Conservation (phyloP, 495 filamentous ascomycete species). For the Penicillium chermesinum region DNA sequence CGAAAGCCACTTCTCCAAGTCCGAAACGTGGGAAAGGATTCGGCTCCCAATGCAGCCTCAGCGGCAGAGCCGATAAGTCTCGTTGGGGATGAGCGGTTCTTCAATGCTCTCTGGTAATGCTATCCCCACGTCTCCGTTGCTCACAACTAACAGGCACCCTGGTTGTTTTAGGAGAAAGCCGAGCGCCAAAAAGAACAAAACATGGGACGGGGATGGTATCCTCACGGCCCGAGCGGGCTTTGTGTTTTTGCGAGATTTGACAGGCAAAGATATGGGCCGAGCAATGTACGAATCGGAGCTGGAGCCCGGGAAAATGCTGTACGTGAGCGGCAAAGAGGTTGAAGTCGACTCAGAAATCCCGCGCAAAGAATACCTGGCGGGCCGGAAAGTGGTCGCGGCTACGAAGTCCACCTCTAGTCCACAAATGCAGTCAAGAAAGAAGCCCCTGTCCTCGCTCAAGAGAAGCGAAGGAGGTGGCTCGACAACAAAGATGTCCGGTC, state of each 20-base stretch:
- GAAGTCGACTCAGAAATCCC: constrained; percentile 64
- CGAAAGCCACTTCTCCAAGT: constrained; percentile 33
- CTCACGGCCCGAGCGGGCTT: constrained; percentile 53
- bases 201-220: constrained; percentile 81
- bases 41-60: constrained; percentile 3
- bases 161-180: constrained; percentile 58
- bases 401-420: constrained; percentile 15
- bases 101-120: constrained; percentile 62
- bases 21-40: constrained; percentile 19
- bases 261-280: constrained; percentile 64
- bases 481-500: constrained; percentile 6
- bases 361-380: constrained; percentile 60
- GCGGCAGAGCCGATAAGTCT: constrained; percentile 2
- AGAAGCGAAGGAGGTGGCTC: constrained; percentile 6
- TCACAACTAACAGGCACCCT: background rate
- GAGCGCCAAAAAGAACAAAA: constrained; percentile 77
- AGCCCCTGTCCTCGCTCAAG: constrained; percentile 15
- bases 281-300: constrained; percentile 49
- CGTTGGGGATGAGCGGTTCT: constrained; percentile 47
- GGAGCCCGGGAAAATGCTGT: constrained; percentile 57
- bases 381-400: constrained; percentile 43
- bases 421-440: constrained; percentile 16
- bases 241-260: constrained; percentile 58
- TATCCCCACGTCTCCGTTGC: background rate
- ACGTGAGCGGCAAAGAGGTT: constrained; percentile 66